Evolutionary conservation across 2,329 filamentous ascomycete species (phyloP).

Genomic region (Fusarium sp.): DNA sequence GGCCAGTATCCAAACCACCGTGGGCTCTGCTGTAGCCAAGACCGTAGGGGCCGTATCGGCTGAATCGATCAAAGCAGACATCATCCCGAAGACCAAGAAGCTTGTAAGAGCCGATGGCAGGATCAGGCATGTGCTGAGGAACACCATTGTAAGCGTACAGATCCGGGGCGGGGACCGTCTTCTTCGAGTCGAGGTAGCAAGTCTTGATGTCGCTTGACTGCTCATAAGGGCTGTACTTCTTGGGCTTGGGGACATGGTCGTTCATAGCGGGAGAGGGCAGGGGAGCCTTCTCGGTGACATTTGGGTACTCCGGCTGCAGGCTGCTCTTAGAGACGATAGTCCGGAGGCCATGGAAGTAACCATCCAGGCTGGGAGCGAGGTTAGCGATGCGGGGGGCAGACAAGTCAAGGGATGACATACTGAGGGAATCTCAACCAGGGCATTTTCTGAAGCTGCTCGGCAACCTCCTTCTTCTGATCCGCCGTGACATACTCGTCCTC

Average conservation of each 20-base stretch:
- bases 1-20: constrained; percentile 74
- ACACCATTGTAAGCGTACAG: constrained; percentile 74
- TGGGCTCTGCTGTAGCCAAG: constrained; percentile 77
- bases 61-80: constrained; percentile 87
- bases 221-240: constrained; percentile 74
- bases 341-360: constrained; percentile 81
- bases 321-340: constrained; percentile 68
- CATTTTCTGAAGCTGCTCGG: constrained; percentile 47
- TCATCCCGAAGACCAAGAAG: constrained; percentile 77
- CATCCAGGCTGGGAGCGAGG: constrained; percentile 67
- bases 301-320: constrained; percentile 78
- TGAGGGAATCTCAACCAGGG: constrained; percentile 54
- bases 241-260: constrained; percentile 54
- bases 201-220: constrained; percentile 61
- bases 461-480: constrained; percentile 43
- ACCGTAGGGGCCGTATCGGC: constrained; percentile 83
- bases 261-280: constrained; percentile 48
- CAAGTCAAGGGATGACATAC: constrained; percentile 40
- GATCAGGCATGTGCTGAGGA: constrained; percentile 77
- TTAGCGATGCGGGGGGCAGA: constrained; percentile 22
- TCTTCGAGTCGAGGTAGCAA: constrained; percentile 69
- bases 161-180: constrained; percentile 65
- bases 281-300: constrained; percentile 46
- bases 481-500: constrained; percentile 43
- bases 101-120: constrained; percentile 77